phyloP scores from a whole-genome alignment of 148 eudicot genomes.

The Amaranthus hypochondriacus region DNA sequence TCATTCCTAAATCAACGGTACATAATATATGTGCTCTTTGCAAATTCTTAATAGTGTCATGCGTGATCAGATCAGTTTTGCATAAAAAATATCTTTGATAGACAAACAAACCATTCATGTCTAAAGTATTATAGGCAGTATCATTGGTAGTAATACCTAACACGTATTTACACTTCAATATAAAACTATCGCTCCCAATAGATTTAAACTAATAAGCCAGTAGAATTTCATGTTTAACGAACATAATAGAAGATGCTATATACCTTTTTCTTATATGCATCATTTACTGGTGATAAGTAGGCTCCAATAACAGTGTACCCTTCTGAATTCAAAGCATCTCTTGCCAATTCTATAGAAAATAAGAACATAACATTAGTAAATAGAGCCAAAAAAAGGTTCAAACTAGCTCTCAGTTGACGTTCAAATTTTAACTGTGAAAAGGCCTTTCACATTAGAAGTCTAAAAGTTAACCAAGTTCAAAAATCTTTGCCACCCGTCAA shows the following conservation, averaged over 20 bases:
- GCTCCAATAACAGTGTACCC: slow-evolving; percentile 86
- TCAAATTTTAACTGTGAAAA: too few species aligned
- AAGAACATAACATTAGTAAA: too few species aligned
- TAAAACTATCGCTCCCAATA: neutral
- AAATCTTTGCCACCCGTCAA: too few species aligned
- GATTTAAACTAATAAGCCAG: neutral
- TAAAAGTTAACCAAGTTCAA: too few species aligned
- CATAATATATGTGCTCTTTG: neutral
- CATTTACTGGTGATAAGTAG: slow-evolving; percentile 93
- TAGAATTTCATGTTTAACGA: neutral
- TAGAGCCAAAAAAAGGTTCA: too few species aligned
- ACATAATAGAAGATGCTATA: slow-evolving; percentile 4
- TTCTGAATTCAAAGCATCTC: slow-evolving; percentile 68
- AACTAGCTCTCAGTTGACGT: too few species aligned
- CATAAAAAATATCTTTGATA: neutral
- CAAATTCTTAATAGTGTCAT: neutral
- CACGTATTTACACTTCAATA: neutral
- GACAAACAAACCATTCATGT: neutral
- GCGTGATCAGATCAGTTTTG: neutral
- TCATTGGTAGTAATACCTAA: neutral
- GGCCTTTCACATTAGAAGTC: too few species aligned
- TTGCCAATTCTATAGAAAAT: slow-evolving; percentile 65
- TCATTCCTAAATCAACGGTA: neutral
- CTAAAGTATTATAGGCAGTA: neutral
- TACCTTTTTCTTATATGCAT: slow-evolving; percentile 84